These are phyloP conservation scores for Hypoxylon sp. DNA, from an alignment of 2,329 filamentous ascomycete species.

Conservation along the genomic window DNA sequence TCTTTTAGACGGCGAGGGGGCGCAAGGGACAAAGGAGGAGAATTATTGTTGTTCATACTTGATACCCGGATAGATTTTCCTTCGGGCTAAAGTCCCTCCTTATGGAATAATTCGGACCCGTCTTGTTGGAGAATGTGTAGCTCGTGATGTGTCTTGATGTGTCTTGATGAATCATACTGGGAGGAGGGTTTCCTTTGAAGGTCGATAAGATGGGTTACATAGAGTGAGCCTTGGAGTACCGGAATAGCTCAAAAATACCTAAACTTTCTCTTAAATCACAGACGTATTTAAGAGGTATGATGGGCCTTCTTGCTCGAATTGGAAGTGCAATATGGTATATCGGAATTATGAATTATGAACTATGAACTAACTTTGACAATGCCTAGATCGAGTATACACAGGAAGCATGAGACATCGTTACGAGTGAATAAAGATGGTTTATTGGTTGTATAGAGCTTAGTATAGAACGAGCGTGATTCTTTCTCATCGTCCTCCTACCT, in stretches of 20 bases:
- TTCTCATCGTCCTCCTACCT: too few species aligned
- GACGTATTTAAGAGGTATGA: background rate
- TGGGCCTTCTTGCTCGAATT: background rate
- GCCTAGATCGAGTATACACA: too few species aligned
- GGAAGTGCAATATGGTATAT: background rate
- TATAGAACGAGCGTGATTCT: background rate
- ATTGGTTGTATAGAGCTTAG: background rate
- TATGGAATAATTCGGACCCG: conserved; percentile 34
- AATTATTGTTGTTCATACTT: conserved; percentile 51
- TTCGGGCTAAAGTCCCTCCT: conserved; percentile 46
- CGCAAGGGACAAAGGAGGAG: conserved; percentile 8
- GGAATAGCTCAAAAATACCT: background rate
- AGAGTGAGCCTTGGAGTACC: background rate
- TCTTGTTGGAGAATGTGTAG: conserved; percentile 6
- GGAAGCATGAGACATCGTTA: background rate
- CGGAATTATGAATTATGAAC: background rate
- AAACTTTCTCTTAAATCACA: background rate
- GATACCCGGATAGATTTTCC: conserved; percentile 59
- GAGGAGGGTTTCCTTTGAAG: background rate
- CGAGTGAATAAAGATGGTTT: background rate
- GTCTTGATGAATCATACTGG: background rate
- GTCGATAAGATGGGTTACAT: background rate
- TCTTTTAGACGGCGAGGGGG: conserved; percentile 8
- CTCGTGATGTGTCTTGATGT: background rate
- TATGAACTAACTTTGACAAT: background rate